These are phyloP conservation scores for Adansonia grandidieri DNA, from an alignment of 441 rosid species.

Conservation along the genomic window DNA sequence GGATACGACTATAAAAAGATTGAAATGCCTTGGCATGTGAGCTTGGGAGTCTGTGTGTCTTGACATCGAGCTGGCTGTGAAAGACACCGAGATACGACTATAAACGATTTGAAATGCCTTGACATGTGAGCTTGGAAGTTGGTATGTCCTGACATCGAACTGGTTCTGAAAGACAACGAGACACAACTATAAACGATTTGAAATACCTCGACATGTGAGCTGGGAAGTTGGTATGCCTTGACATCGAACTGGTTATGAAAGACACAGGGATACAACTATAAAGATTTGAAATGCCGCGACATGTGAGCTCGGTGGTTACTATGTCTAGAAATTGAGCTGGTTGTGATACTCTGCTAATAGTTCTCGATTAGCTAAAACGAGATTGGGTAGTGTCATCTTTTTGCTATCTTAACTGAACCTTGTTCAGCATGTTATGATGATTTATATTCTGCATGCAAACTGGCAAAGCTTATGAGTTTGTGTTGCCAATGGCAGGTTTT, in stretches of 20 bases:
- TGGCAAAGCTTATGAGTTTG: neutral
- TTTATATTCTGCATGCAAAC: neutral
- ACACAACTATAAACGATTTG: neutral
- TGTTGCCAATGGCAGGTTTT: constrained; percentile 56
- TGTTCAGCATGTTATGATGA: neutral
- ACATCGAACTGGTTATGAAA: neutral
- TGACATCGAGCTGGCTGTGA: neutral
- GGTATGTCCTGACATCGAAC: neutral
- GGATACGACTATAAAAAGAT: neutral
- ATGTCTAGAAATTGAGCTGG: neutral
- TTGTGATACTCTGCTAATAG: neutral
- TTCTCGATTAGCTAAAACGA: neutral
- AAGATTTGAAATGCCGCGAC: neutral
- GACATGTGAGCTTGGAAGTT: neutral
- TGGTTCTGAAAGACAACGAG: neutral
- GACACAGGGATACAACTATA: neutral
- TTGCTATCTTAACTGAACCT: neutral
- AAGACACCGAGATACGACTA: neutral
- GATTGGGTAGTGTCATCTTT: neutral
- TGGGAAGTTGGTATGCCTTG: neutral
- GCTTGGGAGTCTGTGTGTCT: neutral
- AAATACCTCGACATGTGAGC: neutral
- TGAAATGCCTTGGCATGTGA: neutral
- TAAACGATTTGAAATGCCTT: constrained; percentile 6
- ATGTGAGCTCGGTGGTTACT: neutral